Conservation (phyloP, 768 basidiomycete genomes). For the Lepiota venenata region DNA sequence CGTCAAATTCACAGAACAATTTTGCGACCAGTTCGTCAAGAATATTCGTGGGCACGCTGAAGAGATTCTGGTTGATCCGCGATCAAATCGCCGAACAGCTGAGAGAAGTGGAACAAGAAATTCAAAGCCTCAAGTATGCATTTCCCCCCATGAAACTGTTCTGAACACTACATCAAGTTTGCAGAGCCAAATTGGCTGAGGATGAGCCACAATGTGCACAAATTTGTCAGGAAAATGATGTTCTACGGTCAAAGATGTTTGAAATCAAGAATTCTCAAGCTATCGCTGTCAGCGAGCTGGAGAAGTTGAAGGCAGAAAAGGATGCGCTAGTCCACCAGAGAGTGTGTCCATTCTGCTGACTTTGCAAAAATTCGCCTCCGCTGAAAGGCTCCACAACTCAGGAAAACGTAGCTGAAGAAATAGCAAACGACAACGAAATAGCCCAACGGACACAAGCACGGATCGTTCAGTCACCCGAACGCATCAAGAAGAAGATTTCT, state of each 20-base stretch:
- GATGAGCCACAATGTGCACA: constrained; percentile 68
- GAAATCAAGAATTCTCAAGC: constrained; percentile 65
- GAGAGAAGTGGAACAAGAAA: constrained; percentile 44
- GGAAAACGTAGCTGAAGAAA: constrained; percentile 63
- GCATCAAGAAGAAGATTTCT: constrained; percentile 78
- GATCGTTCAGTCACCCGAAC: constrained; percentile 89
- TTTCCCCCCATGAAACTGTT: neutral
- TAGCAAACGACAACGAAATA: constrained; percentile 53
- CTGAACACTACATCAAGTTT: constrained; percentile 1
- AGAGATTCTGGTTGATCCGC: constrained; percentile 56
- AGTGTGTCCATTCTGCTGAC: constrained; percentile 29
- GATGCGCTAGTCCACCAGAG: constrained; percentile 59
- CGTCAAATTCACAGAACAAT: constrained; percentile 82
- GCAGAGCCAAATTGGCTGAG: constrained; percentile 58
- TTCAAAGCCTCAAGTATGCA: constrained; percentile 55
- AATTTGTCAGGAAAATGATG: constrained; percentile 56
- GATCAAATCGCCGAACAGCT: constrained; percentile 50
- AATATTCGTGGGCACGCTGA: constrained; percentile 61
- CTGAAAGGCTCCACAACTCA: constrained; percentile 19
- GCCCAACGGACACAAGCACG: constrained; percentile 65
- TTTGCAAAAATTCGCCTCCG: neutral
- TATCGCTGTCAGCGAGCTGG: constrained; percentile 58
- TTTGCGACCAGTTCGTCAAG: constrained; percentile 54
- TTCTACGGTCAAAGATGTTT: constrained; percentile 62
- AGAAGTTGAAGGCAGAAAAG: constrained; percentile 71